Percentiles rank a stretch among this genome's conserved stretches.
phyloP scores from a whole-genome alignment of 768 basidiomycete genomes.

The Cubamyces sp. region DNA sequence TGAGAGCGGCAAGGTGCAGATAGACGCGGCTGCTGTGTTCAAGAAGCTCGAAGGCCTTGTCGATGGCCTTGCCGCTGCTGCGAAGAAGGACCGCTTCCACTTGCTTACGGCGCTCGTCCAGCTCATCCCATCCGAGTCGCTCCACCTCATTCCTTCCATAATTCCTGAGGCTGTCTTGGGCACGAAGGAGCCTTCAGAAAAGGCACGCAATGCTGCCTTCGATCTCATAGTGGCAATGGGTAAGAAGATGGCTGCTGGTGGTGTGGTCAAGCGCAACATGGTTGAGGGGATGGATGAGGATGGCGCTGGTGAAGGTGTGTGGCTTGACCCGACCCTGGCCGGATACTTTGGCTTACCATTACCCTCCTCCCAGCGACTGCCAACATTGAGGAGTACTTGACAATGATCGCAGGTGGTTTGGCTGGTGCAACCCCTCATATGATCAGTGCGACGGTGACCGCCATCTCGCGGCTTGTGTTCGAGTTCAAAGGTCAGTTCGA shows the following conservation, averaged over 20 bases:
- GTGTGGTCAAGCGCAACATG: slow-evolving; percentile 74
- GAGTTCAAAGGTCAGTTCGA: slow-evolving; percentile 83
- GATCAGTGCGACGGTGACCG: slow-evolving; percentile 97
- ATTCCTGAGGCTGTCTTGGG: slow-evolving; percentile 94
- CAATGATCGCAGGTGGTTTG: slow-evolving; percentile 94
- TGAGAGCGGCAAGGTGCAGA: slow-evolving; percentile 60
- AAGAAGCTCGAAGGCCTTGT: slow-evolving; percentile 66
- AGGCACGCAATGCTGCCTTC: slow-evolving; percentile 86
- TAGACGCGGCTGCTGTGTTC: slow-evolving; percentile 62
- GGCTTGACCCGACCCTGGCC: not conserved
- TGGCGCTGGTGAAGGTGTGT: slow-evolving; percentile 49
- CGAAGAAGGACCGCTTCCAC: slow-evolving; percentile 91
- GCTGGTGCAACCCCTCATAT: slow-evolving; percentile 95
- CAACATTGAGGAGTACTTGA: slow-evolving; percentile 89
- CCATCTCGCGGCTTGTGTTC: slow-evolving; percentile 90
- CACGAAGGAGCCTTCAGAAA: slow-evolving; percentile 96
- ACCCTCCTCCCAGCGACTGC: slow-evolving; percentile 54
- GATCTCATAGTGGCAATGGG: slow-evolving; percentile 92
- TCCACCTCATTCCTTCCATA: slow-evolving; percentile 86
- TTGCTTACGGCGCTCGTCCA: slow-evolving; percentile 73
- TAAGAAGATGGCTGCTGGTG: slow-evolving; percentile 86
- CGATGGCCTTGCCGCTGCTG: slow-evolving; percentile 73
- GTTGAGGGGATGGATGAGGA: slow-evolving; percentile 87
- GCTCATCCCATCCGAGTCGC: slow-evolving; percentile 63
- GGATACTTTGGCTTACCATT: not conserved